These are phyloP conservation scores for Plectosphaerella sp. DNA, from an alignment of 2,329 filamentous ascomycete species.

Conservation along the genomic window DNA sequence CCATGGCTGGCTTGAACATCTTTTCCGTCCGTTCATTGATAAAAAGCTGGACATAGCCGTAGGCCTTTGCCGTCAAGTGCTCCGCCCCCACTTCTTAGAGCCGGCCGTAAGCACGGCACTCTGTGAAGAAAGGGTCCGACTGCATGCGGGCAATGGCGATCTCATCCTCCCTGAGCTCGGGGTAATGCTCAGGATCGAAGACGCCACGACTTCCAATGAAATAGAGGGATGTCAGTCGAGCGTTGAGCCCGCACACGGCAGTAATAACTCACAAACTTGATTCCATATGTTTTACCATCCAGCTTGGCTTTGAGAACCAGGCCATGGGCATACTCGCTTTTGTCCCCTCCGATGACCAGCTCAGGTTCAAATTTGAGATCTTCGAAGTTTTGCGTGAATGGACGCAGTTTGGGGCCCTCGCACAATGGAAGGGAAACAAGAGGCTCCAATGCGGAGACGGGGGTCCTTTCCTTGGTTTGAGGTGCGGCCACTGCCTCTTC, in stretches of 20 bases:
- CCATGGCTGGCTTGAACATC: background rate
- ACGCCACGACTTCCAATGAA: too few relatives aligned
- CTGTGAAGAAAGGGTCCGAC: slow-evolving; percentile 2
- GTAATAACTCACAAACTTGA: background rate
- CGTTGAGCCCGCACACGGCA: too few relatives aligned
- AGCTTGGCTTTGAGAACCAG: background rate
- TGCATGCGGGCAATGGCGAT: background rate
- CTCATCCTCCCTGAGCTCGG: background rate
- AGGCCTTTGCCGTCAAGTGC: background rate
- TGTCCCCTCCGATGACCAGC: background rate
- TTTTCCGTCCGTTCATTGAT: background rate
- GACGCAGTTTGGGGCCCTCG: background rate
- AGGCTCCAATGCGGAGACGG: background rate
- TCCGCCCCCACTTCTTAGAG: background rate
- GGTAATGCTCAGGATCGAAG: background rate
- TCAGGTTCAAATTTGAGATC: background rate
- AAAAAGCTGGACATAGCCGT: background rate
- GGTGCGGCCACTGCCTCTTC: too few relatives aligned
- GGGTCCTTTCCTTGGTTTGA: too few relatives aligned
- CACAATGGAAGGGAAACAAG: background rate
- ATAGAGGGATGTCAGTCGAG: too few relatives aligned
- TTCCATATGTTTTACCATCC: background rate
- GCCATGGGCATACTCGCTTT: background rate
- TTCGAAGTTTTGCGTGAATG: background rate
- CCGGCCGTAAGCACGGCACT: background rate